Evolutionary conservation across 2,329 filamentous ascomycete species (phyloP).

Genomic region (Scedosporium dehoogii): DNA sequence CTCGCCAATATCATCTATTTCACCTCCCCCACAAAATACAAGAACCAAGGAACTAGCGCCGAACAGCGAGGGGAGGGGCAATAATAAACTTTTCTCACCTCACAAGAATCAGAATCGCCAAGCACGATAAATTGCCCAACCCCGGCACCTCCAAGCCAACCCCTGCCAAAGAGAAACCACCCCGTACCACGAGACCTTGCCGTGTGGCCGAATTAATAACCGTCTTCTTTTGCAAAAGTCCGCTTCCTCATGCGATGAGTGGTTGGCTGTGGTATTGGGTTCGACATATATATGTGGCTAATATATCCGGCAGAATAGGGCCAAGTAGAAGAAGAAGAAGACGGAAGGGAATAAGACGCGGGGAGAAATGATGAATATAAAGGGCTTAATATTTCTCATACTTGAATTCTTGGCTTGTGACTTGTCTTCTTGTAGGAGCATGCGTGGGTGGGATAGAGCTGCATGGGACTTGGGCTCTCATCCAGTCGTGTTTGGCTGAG

Average conservation of each 20-base stretch:
- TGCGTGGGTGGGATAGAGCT: too few species aligned
- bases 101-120: too few species aligned
- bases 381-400: not conserved
- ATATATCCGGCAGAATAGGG: constrained; percentile 5
- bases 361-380: not conserved
- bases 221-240: not conserved
- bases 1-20: not conserved
- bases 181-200: not conserved
- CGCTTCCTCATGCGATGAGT: not conserved
- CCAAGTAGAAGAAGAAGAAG: not conserved
- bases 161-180: not conserved
- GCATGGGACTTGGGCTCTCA: too few species aligned
- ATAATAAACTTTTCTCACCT: too few species aligned
- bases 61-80: not conserved
- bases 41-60: not conserved
- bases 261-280: not conserved
- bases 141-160: too few species aligned
- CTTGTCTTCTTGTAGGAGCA: too few species aligned
- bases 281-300: not conserved
- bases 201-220: constrained; percentile 2
- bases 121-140: too few species aligned
- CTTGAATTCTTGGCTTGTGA: not conserved
- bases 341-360: not conserved
- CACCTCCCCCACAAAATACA: not conserved
- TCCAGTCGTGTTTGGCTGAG: too few species aligned